Conservation (phyloP, 169 alveolate species). For the Cryptosporidium andersoni region DNA sequence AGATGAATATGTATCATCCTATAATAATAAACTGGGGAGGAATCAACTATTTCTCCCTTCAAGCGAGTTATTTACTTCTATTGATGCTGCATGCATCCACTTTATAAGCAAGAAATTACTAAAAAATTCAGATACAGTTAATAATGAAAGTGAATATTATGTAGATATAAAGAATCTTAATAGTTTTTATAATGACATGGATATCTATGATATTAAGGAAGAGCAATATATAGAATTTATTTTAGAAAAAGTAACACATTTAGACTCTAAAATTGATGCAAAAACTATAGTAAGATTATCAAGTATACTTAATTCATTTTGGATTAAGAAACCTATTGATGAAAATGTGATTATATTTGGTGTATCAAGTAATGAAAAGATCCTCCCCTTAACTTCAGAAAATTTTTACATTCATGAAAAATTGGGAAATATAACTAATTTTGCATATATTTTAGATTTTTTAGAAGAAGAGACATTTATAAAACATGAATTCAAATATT, state of each 20-base stretch:
- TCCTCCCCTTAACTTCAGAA: conserved; percentile 13
- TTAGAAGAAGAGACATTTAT: too few relatives aligned
- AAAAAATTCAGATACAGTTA: conserved; percentile 4
- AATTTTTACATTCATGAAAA: conserved; percentile 7
- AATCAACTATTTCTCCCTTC: conserved; percentile 21
- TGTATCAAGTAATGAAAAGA: conserved; percentile 1
- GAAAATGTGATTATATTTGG: conserved; percentile 10
- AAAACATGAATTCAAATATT: background rate
- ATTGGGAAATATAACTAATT: background rate
- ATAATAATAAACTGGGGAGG: background rate
- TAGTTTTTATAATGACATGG: conserved; percentile 15
- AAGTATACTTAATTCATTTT: too few relatives aligned
- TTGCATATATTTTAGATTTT: too few relatives aligned
- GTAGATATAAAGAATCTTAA: conserved; percentile 2
- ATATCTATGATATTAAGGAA: background rate
- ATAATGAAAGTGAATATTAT: background rate
- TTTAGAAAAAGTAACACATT: background rate
- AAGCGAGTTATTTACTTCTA: conserved; percentile 1
- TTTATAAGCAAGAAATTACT: conserved; percentile 21
- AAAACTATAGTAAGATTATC: too few relatives aligned
- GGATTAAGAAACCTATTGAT: too few relatives aligned
- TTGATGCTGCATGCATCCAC: conserved; percentile 18
- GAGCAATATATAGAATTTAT: conserved; percentile 25
- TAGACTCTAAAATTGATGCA: conserved; percentile 1
- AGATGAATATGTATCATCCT: conserved; percentile 14